Conservation (phyloP, 2,329 filamentous ascomycete genomes). For the Venturia nashicola region DNA sequence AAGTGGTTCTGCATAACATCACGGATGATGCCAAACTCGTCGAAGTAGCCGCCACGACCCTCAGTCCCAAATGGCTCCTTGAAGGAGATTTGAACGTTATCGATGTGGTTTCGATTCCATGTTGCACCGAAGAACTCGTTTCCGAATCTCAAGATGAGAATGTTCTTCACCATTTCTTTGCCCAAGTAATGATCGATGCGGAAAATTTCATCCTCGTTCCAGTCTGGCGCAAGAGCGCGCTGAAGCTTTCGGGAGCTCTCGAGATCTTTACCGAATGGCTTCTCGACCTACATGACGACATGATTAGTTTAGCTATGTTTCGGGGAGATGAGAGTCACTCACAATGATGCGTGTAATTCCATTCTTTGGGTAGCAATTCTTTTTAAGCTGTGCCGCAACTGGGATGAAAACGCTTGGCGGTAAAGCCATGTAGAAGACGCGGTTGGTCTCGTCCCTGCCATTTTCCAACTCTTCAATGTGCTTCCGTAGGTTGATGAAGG, state of each 20-base stretch:
- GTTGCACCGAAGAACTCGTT: conserved; percentile 98
- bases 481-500: conserved; percentile 73
- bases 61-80: conserved; percentile 99
- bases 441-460: conserved; percentile 69
- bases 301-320: conserved; percentile 12
- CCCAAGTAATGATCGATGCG: conserved; percentile 98
- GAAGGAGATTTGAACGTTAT: conserved; percentile 98
- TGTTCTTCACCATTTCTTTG: conserved; percentile 99
- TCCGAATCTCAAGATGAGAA: conserved; percentile 91
- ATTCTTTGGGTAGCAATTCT: conserved; percentile 84
- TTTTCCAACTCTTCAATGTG: conserved; percentile 80
- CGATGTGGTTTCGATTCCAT: conserved; percentile 98
- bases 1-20: conserved; percentile 99
- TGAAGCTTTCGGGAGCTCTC: conserved; percentile 88
- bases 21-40: conserved; percentile 97
- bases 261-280: conserved; percentile 97
- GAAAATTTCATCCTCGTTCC: conserved; percentile 98
- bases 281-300: conserved; percentile 62
- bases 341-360: conserved; percentile 93
- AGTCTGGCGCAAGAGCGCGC: conserved; percentile 88
- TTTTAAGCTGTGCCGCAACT: conserved; percentile 93
- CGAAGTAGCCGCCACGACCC: conserved; percentile 95
- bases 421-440: conserved; percentile 98
- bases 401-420: conserved; percentile 97
- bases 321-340: conserved; percentile 21